Conservation (phyloP, 768 basidiomycete species). For the Termitomyces sp. region DNA sequence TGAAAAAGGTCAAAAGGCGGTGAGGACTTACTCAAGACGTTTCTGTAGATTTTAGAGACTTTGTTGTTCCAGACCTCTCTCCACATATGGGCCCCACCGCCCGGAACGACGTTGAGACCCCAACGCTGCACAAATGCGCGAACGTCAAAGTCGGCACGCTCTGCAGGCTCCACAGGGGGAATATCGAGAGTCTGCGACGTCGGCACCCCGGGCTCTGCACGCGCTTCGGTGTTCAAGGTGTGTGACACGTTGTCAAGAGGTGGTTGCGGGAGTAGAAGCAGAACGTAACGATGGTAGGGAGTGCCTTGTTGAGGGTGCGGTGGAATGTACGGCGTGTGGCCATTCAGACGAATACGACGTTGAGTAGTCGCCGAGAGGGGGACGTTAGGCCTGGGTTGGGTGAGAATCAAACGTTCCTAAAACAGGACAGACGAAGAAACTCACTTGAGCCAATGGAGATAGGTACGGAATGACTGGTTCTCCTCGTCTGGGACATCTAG, state of each 20-base stretch:
- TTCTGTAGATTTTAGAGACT: conserved; percentile 58
- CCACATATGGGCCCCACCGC: conserved; percentile 83
- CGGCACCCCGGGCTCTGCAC: conserved; percentile 22
- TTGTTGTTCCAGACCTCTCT: conserved; percentile 67
- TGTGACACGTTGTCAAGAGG: conserved; percentile 26
- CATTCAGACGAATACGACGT: conserved; percentile 34
- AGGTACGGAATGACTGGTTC: conserved; percentile 59
- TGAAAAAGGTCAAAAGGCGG: conserved; percentile 2
- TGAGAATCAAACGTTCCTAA: conserved; percentile 7
- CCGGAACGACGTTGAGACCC: conserved; percentile 43
- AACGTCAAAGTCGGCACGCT: conserved; percentile 59
- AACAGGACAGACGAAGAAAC: conserved; percentile 21
- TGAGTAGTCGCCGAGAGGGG: conserved; percentile 57
- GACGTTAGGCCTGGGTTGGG: conserved; percentile 64
- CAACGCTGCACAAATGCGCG: conserved; percentile 55
- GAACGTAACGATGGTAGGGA: conserved; percentile 27
- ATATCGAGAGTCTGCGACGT: conserved; percentile 37
- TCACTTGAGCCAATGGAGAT: conserved; percentile 84
- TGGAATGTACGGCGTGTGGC: conserved; percentile 75
- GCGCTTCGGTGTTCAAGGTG: conserved; percentile 26
- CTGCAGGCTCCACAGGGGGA: conserved; percentile 35
- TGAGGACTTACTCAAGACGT: conserved; percentile 56
- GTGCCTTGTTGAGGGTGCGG: conserved; percentile 83
- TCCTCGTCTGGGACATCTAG: conserved; percentile 79
- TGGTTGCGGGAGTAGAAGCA: conserved; percentile 71